phyloP scores from a whole-genome alignment of 2,329 filamentous ascomycete species.

The Stagonosporopsis vannaccii region DNA sequence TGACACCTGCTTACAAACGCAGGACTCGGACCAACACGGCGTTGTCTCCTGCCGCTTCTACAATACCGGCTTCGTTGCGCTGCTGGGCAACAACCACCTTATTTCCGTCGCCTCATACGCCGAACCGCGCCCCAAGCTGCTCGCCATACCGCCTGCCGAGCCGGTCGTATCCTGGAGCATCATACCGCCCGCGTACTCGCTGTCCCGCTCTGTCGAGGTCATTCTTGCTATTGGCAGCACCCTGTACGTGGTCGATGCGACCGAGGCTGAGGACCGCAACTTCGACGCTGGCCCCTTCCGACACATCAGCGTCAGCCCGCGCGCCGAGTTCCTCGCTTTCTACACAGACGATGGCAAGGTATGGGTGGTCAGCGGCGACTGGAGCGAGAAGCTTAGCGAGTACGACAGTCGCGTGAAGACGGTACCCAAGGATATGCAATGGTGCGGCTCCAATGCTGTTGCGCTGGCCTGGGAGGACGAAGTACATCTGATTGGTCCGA shows the following conservation, averaged over 20 bases:
- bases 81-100: conserved; percentile 86
- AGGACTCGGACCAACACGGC: conserved; percentile 79
- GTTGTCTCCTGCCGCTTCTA: conserved; percentile 93
- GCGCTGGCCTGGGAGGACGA: conserved; percentile 98
- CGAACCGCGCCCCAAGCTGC: conserved; percentile 84
- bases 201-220: conserved; percentile 92
- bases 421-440: conserved; percentile 85
- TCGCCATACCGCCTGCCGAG: conserved; percentile 79
- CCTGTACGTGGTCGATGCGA: conserved; percentile 84
- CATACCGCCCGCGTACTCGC: conserved; percentile 84
- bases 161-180: conserved; percentile 88
- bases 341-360: conserved; percentile 84
- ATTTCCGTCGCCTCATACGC: conserved; percentile 88
- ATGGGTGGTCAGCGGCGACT: conserved; percentile 94
- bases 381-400: conserved; percentile 89
- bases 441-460: conserved; percentile 95
- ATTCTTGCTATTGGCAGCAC: conserved; percentile 85
- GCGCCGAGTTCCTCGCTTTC: conserved; percentile 85
- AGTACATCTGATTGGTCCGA: conserved; percentile 89
- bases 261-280: conserved; percentile 88
- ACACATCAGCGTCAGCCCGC: conserved; percentile 89
- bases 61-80: conserved; percentile 87
- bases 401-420: conserved; percentile 89
- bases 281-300: conserved; percentile 92
- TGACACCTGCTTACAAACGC: not conserved